These are phyloP conservation scores for Ilyonectria robusta DNA, from an alignment of 2,329 filamentous ascomycete species.

Conservation along the genomic window DNA sequence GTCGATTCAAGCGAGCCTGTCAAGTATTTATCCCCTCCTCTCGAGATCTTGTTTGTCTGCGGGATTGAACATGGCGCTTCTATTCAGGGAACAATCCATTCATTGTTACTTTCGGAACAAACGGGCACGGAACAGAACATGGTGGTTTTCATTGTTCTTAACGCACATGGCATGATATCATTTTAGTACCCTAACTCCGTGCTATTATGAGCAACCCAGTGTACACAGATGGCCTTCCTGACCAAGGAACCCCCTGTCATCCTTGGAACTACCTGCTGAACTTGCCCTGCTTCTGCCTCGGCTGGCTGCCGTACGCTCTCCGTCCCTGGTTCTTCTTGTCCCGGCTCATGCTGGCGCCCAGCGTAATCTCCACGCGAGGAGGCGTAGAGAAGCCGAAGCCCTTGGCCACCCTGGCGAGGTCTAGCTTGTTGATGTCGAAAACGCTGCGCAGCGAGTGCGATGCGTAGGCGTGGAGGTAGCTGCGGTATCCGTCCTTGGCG, in stretches of 20 bases:
- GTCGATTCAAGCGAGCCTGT: too few species aligned
- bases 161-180: constrained; percentile 44
- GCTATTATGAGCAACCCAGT: constrained; percentile 46
- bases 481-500: constrained; percentile 83
- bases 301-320: constrained; percentile 84
- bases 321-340: constrained; percentile 75
- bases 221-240: constrained; percentile 37
- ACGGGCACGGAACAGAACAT: constrained; percentile 10
- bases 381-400: constrained; percentile 85
- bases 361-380: constrained; percentile 84
- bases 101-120: not conserved
- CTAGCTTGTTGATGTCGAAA: constrained; percentile 88
- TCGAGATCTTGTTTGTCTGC: not conserved
- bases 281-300: constrained; percentile 65
- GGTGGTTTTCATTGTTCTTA: constrained; percentile 32
- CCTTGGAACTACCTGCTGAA: constrained; percentile 40
- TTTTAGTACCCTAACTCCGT: constrained; percentile 50
- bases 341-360: constrained; percentile 85
- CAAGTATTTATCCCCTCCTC: not conserved
- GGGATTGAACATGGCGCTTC: not conserved
- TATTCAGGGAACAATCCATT: not conserved
- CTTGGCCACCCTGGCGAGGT: constrained; percentile 87
- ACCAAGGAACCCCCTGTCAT: constrained; percentile 28
- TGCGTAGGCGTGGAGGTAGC: constrained; percentile 95
- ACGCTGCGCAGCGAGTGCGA: constrained; percentile 72